Percentiles rank a stretch among this genome's conserved stretches.
Evolutionary conservation across 805 yeast species (phyloP).

Genomic region (Wickerhamiella lipophila): DNA sequence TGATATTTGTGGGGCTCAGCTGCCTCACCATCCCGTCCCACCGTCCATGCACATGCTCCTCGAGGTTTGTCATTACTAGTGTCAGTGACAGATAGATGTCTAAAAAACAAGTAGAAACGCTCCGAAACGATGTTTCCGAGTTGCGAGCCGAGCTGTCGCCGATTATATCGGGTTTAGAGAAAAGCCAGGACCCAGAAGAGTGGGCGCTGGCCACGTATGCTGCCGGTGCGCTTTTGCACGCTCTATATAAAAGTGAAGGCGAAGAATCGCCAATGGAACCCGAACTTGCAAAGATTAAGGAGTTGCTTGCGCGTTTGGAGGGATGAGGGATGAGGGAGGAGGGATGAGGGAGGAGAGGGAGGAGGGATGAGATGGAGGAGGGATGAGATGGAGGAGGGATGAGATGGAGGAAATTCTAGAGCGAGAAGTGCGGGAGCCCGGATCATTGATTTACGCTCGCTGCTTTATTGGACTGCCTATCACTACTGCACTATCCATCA

Average conservation of each 20-base stretch:
- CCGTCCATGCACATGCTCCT: slow-evolving; percentile 6
- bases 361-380: too few species aligned
- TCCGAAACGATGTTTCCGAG: neutral
- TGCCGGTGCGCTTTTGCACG: slow-evolving; percentile 6
- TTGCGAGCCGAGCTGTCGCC: neutral
- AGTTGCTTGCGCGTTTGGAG: neutral
- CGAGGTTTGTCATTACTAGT: neutral
- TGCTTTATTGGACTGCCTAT: too few species aligned
- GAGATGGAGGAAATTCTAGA: too few species aligned
- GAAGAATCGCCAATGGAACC: slow-evolving; percentile 5
- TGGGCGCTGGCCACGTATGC: slow-evolving; percentile 10
- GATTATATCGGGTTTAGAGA: neutral
- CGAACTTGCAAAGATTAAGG: slow-evolving; percentile 6
- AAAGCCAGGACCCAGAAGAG: slow-evolving; percentile 8
- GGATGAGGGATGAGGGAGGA: too few species aligned
- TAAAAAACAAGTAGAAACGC: neutral
- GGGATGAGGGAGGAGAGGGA: too few species aligned
- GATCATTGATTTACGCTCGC: too few species aligned
- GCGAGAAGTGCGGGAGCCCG: too few species aligned
- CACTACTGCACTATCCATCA: too few species aligned
- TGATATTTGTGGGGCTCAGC: slow-evolving; percentile 13
- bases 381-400: too few species aligned
- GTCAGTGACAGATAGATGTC: neutral
- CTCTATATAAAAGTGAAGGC: slow-evolving; percentile 6
- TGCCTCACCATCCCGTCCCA: slow-evolving; percentile 17